Evolutionary conservation across 257 asterid species (phyloP).

Genomic region (Avicennia marina): DNA sequence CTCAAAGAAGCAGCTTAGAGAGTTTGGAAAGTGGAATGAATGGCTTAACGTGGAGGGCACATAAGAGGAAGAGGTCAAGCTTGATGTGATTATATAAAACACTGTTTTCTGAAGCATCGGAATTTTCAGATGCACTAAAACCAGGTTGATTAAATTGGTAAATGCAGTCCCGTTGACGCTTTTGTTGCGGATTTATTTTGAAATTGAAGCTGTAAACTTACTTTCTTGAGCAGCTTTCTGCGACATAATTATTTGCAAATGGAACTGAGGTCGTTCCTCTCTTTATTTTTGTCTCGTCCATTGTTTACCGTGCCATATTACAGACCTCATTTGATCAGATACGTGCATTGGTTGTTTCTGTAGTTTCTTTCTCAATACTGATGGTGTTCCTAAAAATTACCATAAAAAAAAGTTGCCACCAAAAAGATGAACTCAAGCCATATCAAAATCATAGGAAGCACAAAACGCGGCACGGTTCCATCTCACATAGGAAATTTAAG

Average conservation of each 20-base stretch:
- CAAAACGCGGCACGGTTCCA: no score
- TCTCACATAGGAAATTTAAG: no score
- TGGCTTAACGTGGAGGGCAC: constrained; percentile 74
- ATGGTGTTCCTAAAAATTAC: no score
- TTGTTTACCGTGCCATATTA: neutral
- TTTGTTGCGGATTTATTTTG: constrained; percentile 15
- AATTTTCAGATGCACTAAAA: neutral
- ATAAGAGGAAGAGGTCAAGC: constrained; percentile 80
- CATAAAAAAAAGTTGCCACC: no score
- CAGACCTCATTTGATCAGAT: no score
- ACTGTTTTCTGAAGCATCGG: neutral
- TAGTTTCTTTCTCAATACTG: no score
- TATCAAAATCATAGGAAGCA: no score
- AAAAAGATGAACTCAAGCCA: no score
- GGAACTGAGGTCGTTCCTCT: neutral
- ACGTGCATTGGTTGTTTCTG: no score
- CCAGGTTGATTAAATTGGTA: constrained; percentile 16
- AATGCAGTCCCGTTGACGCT: constrained; percentile 5
- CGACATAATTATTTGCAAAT: constrained; percentile 9
- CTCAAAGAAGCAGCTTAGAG: constrained; percentile 35
- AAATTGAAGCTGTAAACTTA: constrained; percentile 11
- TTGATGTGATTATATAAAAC: constrained; percentile 30
- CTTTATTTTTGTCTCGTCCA: neutral
- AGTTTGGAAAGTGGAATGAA: constrained; percentile 32
- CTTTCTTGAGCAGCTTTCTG: constrained; percentile 16